Percentiles rank a stretch among this genome's conserved stretches.
phyloP scores from a whole-genome alignment of 305 asterid genomes.

The Solanum hybrid region DNA sequence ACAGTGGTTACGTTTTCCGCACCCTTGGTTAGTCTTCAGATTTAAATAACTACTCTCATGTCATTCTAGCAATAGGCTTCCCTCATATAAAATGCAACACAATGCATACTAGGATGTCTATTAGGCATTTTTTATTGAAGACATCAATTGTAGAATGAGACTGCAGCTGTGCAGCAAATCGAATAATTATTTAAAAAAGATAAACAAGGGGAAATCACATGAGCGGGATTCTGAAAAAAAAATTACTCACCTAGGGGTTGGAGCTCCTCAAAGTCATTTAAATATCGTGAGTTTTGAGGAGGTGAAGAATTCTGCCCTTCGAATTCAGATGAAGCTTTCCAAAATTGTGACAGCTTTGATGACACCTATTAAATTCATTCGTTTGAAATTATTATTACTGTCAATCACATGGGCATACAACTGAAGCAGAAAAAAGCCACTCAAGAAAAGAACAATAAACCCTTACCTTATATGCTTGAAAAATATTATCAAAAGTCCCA shows the following conservation, averaged over 20 bases:
- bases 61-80: neutral
- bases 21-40: neutral
- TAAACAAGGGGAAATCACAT: neutral
- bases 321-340: conserved; percentile 63
- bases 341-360: conserved; percentile 57
- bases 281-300: conserved; percentile 68
- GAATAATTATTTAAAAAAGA: neutral
- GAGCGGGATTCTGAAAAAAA: neutral
- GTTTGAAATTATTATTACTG: conserved; percentile 9
- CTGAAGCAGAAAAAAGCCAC: conserved; percentile 7
- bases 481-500: conserved; percentile 52
- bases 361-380: conserved; percentile 38
- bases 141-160: neutral
- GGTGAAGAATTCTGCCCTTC: conserved; percentile 48
- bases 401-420: conserved; percentile 13
- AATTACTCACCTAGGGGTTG: conserved; percentile 71
- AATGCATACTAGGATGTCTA: neutral
- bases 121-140: neutral
- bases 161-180: neutral
- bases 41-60: neutral
- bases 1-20: neutral
- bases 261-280: conserved; percentile 94
- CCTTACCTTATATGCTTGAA: conserved; percentile 69
- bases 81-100: neutral
- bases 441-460: conserved; percentile 6